These are phyloP conservation scores for Ophiosphaerella narmari DNA, from an alignment of 2,329 filamentous ascomycete genomes.

Conservation along the genomic window DNA sequence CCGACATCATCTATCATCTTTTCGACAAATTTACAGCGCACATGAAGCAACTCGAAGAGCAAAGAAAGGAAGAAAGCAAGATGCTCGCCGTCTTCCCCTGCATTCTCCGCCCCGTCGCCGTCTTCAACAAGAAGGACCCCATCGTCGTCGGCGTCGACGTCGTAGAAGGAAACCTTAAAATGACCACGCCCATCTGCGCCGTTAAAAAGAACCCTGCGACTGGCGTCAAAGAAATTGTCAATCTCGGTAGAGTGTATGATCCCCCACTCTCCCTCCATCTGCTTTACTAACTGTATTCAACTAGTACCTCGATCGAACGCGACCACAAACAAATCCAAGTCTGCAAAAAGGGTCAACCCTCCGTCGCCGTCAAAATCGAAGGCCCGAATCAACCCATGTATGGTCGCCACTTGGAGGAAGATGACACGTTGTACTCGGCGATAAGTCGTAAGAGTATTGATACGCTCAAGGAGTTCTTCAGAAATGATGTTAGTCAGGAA, in stretches of 20 bases:
- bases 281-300: conserved; percentile 18
- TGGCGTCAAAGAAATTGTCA: conserved; percentile 80
- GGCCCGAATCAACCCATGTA: conserved; percentile 90
- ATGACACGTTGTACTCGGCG: conserved; percentile 82
- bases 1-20: conserved; percentile 98
- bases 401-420: conserved; percentile 92
- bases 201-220: conserved; percentile 82
- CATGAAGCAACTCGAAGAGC: conserved; percentile 82
- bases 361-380: conserved; percentile 97
- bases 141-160: conserved; percentile 97
- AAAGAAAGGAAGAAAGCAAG: conserved; percentile 96
- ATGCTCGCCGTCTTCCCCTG: conserved; percentile 96
- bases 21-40: conserved; percentile 97
- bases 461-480: conserved; percentile 93
- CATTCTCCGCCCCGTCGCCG: conserved; percentile 82
- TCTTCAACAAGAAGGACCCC: conserved; percentile 98
- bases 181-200: conserved; percentile 88
- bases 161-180: conserved; percentile 80
- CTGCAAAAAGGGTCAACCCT: conserved; percentile 96
- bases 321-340: conserved; percentile 93
- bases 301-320: conserved; percentile 90
- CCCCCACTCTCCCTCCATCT: not conserved
- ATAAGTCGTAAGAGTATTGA: conserved; percentile 91
- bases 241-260: conserved; percentile 89
- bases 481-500: conserved; percentile 82